Percentiles rank a stretch among this genome's conserved stretches.
Conservation (phyloP, 1,284 basidiomycete species). For the Ceratobasidium sp. region DNA sequence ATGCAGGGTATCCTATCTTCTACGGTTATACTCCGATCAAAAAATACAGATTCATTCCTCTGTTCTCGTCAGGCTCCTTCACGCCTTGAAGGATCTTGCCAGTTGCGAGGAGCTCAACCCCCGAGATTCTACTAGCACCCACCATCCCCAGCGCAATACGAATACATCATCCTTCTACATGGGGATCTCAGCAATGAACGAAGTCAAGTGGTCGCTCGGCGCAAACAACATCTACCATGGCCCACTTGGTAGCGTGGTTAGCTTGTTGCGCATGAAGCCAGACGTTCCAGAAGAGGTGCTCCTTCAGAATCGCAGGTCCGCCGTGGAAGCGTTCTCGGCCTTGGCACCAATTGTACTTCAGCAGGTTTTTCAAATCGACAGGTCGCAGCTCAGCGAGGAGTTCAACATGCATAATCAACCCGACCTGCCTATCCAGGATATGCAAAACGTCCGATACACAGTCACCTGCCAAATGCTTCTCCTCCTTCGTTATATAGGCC, state of each 20-base stretch:
- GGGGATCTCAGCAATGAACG: neutral
- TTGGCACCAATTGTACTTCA: neutral
- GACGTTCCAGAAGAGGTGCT: neutral
- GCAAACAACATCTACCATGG: neutral
- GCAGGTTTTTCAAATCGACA: neutral
- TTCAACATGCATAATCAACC: neutral
- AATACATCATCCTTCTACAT: neutral
- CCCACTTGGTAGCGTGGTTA: neutral
- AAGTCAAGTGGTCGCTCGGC: neutral
- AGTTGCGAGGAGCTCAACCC: slow-evolving; percentile 4
- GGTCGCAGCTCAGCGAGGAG: neutral
- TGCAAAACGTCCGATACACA: neutral
- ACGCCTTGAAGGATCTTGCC: neutral
- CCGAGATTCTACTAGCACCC: neutral
- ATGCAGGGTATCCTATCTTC: too few relatives aligned
- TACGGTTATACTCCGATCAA: too few relatives aligned
- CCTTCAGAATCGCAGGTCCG: neutral
- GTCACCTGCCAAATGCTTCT: neutral
- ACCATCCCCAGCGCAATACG: neutral
- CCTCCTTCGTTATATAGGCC: neutral
- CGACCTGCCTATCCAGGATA: neutral
- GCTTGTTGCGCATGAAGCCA: neutral
- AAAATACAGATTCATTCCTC: too few relatives aligned
- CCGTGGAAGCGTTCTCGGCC: slow-evolving; percentile 3
- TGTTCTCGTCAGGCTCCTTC: neutral